phyloP scores from a whole-genome alignment of 1,284 basidiomycete species.

The Apiotrichum laibachii region DNA sequence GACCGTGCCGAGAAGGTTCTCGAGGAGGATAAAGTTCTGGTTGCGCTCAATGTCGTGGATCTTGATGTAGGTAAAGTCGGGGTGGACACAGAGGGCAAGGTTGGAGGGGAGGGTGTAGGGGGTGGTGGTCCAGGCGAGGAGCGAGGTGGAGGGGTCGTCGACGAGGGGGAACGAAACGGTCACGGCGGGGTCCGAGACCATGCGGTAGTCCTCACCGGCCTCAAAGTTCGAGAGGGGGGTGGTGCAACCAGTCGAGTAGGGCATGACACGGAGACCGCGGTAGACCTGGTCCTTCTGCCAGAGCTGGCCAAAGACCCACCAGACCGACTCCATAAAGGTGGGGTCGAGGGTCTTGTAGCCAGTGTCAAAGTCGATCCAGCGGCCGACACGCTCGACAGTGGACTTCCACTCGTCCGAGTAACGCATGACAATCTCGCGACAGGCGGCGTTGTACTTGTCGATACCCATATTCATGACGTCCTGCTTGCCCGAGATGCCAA shows the following conservation, averaged over 20 bases:
- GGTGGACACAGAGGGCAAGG: slow-evolving; percentile 91
- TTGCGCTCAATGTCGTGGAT: slow-evolving; percentile 88
- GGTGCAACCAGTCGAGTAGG: slow-evolving; percentile 94
- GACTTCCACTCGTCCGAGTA: slow-evolving; percentile 90
- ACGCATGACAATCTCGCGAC: slow-evolving; percentile 95
- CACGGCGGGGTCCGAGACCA: slow-evolving; percentile 93
- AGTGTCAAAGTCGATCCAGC: slow-evolving; percentile 99
- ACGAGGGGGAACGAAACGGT: slow-evolving; percentile 90
- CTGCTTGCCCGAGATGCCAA: slow-evolving; percentile 86
- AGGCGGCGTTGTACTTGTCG: slow-evolving; percentile 96
- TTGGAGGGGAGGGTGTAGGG: slow-evolving; percentile 99
- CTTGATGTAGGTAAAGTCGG: slow-evolving; percentile 94
- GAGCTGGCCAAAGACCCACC: slow-evolving; percentile 98
- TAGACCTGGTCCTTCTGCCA: slow-evolving; percentile 94
- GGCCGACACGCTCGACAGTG: slow-evolving; percentile 96
- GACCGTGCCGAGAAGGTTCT: slow-evolving; percentile 78
- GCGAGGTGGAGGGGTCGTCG: slow-evolving; percentile 83
- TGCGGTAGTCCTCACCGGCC: slow-evolving; percentile 87
- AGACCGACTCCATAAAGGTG: slow-evolving; percentile 95
- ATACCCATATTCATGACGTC: slow-evolving; percentile 97
- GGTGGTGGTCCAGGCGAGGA: slow-evolving; percentile 98
- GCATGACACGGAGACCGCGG: slow-evolving; percentile 92
- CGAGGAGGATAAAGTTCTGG: slow-evolving; percentile 89
- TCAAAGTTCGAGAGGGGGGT: slow-evolving; percentile 99
- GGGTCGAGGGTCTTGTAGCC: slow-evolving; percentile 97